Percentiles rank a stretch among this genome's conserved stretches.
Conservation (phyloP, 257 asterid species). For the Petunia secreta region DNA sequence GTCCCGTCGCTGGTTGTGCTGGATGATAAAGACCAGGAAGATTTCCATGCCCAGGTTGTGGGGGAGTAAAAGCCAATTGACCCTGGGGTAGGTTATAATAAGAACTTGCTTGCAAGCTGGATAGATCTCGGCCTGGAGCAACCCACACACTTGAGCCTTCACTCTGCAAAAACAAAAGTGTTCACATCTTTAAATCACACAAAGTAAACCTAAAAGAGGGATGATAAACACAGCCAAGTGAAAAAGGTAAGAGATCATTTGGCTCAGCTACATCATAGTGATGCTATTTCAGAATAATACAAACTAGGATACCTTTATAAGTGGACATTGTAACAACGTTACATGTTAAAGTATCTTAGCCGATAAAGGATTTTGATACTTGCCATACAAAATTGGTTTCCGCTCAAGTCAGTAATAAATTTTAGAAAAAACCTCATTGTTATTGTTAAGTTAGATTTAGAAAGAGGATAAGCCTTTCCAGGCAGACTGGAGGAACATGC, state of each 20-base stretch:
- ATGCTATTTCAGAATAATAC: background rate
- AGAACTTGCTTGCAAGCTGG: slow-evolving; percentile 73
- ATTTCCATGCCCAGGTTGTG: slow-evolving; percentile 78
- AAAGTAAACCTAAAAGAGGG: background rate
- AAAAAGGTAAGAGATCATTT: background rate
- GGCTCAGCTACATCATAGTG: background rate
- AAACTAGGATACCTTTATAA: slow-evolving; percentile 13
- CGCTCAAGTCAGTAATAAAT: background rate
- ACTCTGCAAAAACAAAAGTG: slow-evolving; percentile 50
- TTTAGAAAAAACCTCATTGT: background rate
- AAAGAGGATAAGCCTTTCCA: slow-evolving; percentile 19
- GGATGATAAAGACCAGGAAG: slow-evolving; percentile 79
- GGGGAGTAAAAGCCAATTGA: slow-evolving; percentile 73
- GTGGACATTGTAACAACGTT: slow-evolving; percentile 9
- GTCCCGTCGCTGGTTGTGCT: slow-evolving; percentile 64
- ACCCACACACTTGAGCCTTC: slow-evolving; percentile 84
- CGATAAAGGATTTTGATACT: background rate
- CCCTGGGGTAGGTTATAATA: slow-evolving; percentile 84
- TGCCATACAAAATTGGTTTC: background rate
- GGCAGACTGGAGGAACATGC: slow-evolving; percentile 10
- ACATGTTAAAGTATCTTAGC: background rate
- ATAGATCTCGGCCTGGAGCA: slow-evolving; percentile 68
- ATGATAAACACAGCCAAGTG: slow-evolving; percentile 13
- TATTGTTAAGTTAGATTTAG: background rate
- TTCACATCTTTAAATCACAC: background rate